Percentiles rank a stretch among this genome's conserved stretches.
phyloP scores from a whole-genome alignment of 805 yeast species.

The Nematodospora valgi region DNA sequence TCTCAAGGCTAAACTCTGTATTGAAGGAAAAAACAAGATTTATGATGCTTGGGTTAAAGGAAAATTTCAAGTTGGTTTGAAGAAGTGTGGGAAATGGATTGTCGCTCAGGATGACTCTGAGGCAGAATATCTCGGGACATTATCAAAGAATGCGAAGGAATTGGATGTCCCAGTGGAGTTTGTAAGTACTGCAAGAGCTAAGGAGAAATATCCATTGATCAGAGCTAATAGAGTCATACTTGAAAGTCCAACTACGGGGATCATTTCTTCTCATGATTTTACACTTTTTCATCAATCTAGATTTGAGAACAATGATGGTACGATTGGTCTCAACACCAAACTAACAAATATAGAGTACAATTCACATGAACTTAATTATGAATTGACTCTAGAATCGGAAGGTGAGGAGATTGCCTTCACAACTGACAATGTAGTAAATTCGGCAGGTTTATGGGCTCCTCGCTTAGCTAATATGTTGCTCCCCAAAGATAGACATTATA shows the following conservation, averaged over 20 bases:
- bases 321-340: constrained; percentile 58
- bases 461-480: constrained; percentile 65
- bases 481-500: constrained; percentile 56
- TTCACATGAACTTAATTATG: constrained; percentile 17
- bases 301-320: constrained; percentile 60
- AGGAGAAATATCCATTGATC: constrained; percentile 60
- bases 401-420: constrained; percentile 38
- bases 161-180: constrained; percentile 59
- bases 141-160: constrained; percentile 47
- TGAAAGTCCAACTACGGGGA: constrained; percentile 81
- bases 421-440: constrained; percentile 61
- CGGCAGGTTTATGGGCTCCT: constrained; percentile 80
- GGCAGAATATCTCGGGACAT: constrained; percentile 50
- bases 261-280: constrained; percentile 75
- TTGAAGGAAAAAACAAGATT: constrained; percentile 68
- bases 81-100: constrained; percentile 78
- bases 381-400: constrained; percentile 22
- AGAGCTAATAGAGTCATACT: constrained; percentile 59
- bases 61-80: constrained; percentile 45
- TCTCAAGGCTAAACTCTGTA: constrained; percentile 66
- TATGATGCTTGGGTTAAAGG: constrained; percentile 47
- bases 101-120: constrained; percentile 77
- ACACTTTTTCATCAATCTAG: constrained; percentile 55
- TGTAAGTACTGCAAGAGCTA: constrained; percentile 44
- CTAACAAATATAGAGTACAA: constrained; percentile 42